Evolutionary conservation across 805 yeast genomes (phyloP), one percentile per base, ranked within the genome.

Genomic region (Wickerhamomyces canadensis): DNA sequence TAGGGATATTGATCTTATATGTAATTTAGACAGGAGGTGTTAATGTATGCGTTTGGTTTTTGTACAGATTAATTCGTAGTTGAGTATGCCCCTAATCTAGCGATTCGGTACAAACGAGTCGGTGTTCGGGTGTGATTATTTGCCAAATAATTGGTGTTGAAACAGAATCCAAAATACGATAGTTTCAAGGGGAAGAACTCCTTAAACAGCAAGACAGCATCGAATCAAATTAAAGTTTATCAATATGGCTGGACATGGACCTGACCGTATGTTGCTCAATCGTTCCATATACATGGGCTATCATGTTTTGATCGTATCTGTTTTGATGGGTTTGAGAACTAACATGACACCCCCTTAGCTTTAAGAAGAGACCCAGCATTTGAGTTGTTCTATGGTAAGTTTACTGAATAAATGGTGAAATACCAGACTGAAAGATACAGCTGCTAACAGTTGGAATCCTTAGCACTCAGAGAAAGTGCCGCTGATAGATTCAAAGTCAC

Each of bases 321-420:
- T 13, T 11, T 14, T 5, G 15, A 4, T 19, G 10, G 6, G 8
- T 15, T 16, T n/a, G 6, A 19, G 19, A 29, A 39, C 44, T 42
- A 45, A 45, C 43, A 18, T 15, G 5, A 26, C n/a, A n/a, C 29
- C 28, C 23, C 30, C 27, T 7, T 34, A 51, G 55, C 55, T 6
- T 42, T 51, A 12, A 51, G 41, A 33, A 40, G 44, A 26, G 55
- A 51, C 31, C 55, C 55, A 19, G 55, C 55, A 2, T 42, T 51
- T 19, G 55, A 51, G 42, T 37, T 38, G 24, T 51, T 47, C 38
- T 51, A 51, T 34, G 42, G 55, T 49, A 43, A 21, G 55, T 44
- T 25, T 18, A n/a, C n/a, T n/a, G n/a, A n/a, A n/a, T n/a, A n/a
- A n/a, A n/a, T n/a, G n/a, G n/a, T n/a, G n/a, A n/a, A n/a, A n/a